Evolutionary conservation across 2,329 filamentous ascomycete species (phyloP), one percentile per base, ranked within the genome.

Genomic region (Tolypocladium album): DNA sequence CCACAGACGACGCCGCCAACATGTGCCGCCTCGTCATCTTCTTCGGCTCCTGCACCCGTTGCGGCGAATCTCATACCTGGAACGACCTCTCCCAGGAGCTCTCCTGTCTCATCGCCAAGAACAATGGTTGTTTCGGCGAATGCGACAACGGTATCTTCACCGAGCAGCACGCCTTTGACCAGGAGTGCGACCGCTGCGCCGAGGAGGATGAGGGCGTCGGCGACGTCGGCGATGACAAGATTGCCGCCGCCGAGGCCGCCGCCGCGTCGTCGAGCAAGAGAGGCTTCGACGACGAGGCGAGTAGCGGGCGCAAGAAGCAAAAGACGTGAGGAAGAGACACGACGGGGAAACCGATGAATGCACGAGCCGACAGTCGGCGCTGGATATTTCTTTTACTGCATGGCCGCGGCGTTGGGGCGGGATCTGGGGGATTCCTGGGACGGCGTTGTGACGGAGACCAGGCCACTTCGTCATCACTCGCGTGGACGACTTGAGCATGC

Each of bases 1-100:
- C 24, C 17, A 15, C 34, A 47, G 17, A 36, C 34, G 34, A 38
- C 40, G 4, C 40, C 40, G 4, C 40, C 57, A 59, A 50, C 65
- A 81, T 81, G 78, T 81, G 78, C 68, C 78, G 78, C 59, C 71
- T 78, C 66, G 66, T 80, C 53, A 66, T 75, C 52, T 81, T 79
- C 65, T 66, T 67, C 45, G 78, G 78, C 55, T 66, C 68, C 47
- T 81, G 78, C 68, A 75, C 75, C 43, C 71, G 69, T 56, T 81
- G 78, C 67, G 71, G 67, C 47, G 68, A 72, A 7, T 64, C 61
- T 53, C 74, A 77, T 58, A 75, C 70, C 20, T 78, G 78, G 78
- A 68, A 73, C 34, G 75, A 79, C 11, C 70, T 80, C 24, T 70
- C 73, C 15, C 78, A 80, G 65, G 69, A 77, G 63, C 71, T 81